Evolutionary conservation across 2,329 filamentous ascomycete species (phyloP).

Genomic region (Trichoderma guizhouense): DNA sequence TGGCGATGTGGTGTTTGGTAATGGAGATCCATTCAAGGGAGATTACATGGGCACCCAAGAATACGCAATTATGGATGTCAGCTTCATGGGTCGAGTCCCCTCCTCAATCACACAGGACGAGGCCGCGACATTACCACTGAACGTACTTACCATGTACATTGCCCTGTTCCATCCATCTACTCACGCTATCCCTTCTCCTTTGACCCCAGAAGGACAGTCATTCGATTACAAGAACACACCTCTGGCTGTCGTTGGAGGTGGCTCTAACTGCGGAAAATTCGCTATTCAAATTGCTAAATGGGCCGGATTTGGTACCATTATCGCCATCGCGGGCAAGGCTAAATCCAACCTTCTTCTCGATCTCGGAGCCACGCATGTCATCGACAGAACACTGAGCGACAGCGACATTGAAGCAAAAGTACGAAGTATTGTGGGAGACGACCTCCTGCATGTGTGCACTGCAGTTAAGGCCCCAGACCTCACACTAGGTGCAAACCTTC

Average conservation of each 20-base stretch:
- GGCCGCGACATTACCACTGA: neutral
- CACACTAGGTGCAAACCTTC: neutral
- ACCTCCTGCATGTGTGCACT: neutral
- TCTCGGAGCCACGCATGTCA: neutral
- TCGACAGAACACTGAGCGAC: neutral
- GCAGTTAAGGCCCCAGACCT: neutral
- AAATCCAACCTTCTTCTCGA: neutral
- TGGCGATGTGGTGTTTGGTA: neutral
- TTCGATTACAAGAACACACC: constrained; percentile 5
- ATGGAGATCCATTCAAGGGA: neutral
- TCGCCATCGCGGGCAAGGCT: neutral
- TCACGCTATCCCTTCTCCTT: neutral
- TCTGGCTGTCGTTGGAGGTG: neutral
- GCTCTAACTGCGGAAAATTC: neutral
- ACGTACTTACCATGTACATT: constrained; percentile 3
- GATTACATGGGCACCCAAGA: constrained; percentile 5
- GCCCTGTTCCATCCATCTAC: neutral
- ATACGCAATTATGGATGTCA: neutral
- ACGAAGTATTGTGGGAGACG: neutral
- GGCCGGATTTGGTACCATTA: neutral
- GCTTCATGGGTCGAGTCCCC: neutral
- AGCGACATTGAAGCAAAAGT: neutral
- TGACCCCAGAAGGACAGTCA: neutral
- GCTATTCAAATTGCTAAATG: neutral
- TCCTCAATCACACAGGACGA: neutral